These are phyloP conservation scores for Boletus austroedulis DNA, from an alignment of 1,284 basidiomycete species.

Conservation along the genomic window DNA sequence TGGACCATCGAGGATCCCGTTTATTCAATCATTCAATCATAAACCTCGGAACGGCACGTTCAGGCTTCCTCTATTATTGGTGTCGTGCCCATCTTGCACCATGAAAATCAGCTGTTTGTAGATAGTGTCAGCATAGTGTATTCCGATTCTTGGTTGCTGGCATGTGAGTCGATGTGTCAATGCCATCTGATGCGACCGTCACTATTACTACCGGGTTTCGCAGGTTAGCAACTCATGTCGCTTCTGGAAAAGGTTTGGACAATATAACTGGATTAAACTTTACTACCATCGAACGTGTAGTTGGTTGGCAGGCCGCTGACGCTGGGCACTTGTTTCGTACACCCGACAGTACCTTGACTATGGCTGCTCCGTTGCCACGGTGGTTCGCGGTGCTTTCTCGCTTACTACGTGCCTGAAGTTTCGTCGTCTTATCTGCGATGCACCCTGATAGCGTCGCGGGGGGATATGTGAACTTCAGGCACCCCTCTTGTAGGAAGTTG, in stretches of 20 bases:
- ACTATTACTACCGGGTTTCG: not conserved
- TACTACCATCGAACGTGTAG: no score
- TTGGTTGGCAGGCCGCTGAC: not conserved
- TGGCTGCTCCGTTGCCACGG: not conserved
- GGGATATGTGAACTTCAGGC: not conserved
- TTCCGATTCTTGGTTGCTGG: not conserved
- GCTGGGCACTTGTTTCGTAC: not conserved
- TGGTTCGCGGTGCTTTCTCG: not conserved
- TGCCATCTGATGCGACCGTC: no score
- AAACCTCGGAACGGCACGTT: slow-evolving; percentile 15
- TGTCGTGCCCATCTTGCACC: slow-evolving; percentile 1
- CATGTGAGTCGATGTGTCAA: not conserved
- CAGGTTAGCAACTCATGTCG: no score
- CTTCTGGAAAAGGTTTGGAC: no score
- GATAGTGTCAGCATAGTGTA: not conserved
- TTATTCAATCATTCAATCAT: slow-evolving; percentile 85
- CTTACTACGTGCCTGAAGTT: not conserved
- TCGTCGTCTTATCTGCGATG: not conserved
- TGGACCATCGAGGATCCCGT: slow-evolving; percentile 75
- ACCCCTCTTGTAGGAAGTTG: no score
- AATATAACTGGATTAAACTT: no score
- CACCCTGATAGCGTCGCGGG: not conserved
- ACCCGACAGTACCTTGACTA: not conserved
- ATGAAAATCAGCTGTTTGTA: slow-evolving; percentile 8
- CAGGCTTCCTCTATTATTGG: slow-evolving; percentile 23